Conservation (phyloP, 2,329 filamentous ascomycete species). For the Trichoderma koningiopsis region DNA sequence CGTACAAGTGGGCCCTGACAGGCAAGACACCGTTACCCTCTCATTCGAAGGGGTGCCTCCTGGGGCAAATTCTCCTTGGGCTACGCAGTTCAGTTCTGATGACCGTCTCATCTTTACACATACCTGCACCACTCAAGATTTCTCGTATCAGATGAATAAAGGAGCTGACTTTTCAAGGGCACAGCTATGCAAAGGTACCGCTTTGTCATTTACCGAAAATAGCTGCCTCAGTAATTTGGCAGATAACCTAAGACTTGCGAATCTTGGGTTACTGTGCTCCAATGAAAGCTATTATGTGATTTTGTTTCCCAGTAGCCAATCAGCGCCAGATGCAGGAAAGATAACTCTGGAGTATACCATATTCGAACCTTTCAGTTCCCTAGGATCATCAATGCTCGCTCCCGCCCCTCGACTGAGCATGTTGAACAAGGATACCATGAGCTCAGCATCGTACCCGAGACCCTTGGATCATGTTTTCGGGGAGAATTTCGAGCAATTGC, state of each 20-base stretch:
- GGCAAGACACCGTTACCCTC: slow-evolving; percentile 10
- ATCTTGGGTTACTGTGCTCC: slow-evolving; percentile 42
- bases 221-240: slow-evolving; percentile 35
- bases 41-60: slow-evolving; percentile 29
- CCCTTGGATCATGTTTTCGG: slow-evolving; percentile 37
- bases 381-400: slow-evolving; percentile 33
- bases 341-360: slow-evolving; percentile 42
- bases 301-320: slow-evolving; percentile 41
- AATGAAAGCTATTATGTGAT: slow-evolving; percentile 42
- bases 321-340: slow-evolving; percentile 35
- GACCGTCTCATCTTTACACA: slow-evolving; percentile 40
- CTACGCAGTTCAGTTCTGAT: slow-evolving; percentile 32
- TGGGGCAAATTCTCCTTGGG: slow-evolving; percentile 32
- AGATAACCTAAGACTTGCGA: slow-evolving; percentile 40
- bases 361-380: slow-evolving; percentile 37
- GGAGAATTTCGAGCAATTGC: slow-evolving; percentile 39
- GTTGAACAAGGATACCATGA: neutral
- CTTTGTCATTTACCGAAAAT: slow-evolving; percentile 26
- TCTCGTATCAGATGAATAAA: slow-evolving; percentile 29
- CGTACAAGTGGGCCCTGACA: slow-evolving; percentile 26
- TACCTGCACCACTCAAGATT: slow-evolving; percentile 39
- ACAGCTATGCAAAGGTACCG: slow-evolving; percentile 31
- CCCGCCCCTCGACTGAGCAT: slow-evolving; percentile 27
- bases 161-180: slow-evolving; percentile 22
- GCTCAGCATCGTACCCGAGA: slow-evolving; percentile 24